A percentile compares a stretch with the other conserved stretches of the same genome.
Evolutionary conservation across 1,284 basidiomycete genomes (phyloP).

Genomic region (Coniferiporia weirii): DNA sequence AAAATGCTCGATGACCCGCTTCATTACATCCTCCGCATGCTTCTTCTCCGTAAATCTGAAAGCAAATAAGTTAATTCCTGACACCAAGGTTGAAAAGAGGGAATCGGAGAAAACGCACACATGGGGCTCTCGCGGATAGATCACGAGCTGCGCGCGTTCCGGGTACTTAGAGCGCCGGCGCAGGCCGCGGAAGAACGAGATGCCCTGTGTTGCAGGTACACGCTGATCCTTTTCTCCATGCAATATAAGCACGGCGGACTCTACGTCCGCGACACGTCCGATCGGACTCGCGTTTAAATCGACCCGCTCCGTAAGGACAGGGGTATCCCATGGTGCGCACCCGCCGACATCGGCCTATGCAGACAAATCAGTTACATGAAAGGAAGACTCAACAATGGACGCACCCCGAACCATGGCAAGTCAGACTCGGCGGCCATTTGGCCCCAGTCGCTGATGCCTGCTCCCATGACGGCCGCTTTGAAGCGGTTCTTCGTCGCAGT

Average conservation of each 20-base stretch:
- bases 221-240: slow-evolving; percentile 21
- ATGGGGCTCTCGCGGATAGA: slow-evolving; percentile 22
- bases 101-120: slow-evolving; percentile 6
- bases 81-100: background rate
- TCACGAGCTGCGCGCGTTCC: slow-evolving; percentile 18
- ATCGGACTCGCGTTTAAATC: slow-evolving; percentile 17
- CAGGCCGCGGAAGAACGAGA: slow-evolving; percentile 19
- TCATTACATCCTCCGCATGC: slow-evolving; percentile 21
- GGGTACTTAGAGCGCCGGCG: slow-evolving; percentile 17
- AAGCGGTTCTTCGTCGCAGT: slow-evolving; percentile 20
- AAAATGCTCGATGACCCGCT: slow-evolving; percentile 20
- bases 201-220: slow-evolving; percentile 19
- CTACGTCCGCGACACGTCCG: slow-evolving; percentile 16
- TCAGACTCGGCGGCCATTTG: slow-evolving; percentile 16
- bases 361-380: background rate
- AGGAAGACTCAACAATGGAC: background rate
- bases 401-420: slow-evolving; percentile 17
- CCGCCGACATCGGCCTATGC: slow-evolving; percentile 14
- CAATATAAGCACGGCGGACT: slow-evolving; percentile 20
- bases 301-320: background rate
- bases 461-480: slow-evolving; percentile 21
- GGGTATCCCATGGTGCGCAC: slow-evolving; percentile 17
- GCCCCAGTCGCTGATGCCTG: slow-evolving; percentile 22
- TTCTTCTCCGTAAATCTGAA: slow-evolving; percentile 19
- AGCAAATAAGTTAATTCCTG: background rate